These are phyloP conservation scores for Penicillium sp. DNA, from an alignment of 2,329 filamentous ascomycete genomes.

Conservation along the genomic window DNA sequence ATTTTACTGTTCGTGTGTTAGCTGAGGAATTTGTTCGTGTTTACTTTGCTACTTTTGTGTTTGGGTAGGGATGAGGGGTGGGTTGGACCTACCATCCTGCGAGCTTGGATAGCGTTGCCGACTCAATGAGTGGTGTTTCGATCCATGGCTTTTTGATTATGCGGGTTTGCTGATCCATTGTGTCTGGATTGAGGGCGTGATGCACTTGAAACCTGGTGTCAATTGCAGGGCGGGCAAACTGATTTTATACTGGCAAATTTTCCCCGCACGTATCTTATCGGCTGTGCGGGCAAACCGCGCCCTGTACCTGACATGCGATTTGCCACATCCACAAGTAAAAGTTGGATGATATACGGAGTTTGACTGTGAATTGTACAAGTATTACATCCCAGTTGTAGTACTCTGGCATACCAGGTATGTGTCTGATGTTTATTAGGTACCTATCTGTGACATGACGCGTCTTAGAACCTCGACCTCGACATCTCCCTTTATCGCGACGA, in stretches of 20 bases:
- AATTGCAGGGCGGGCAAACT: neutral
- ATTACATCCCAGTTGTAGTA: too few species aligned
- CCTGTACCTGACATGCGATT: neutral
- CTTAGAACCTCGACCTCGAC: too few species aligned
- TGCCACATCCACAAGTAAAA: neutral
- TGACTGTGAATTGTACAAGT: too few species aligned
- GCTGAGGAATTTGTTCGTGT: neutral
- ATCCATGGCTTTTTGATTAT: slow-evolving; percentile 37
- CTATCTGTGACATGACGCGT: too few species aligned
- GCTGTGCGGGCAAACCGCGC: neutral
- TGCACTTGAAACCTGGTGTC: neutral
- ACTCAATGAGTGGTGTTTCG: slow-evolving; percentile 42
- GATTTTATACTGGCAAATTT: neutral
- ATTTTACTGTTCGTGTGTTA: slow-evolving; percentile 57
- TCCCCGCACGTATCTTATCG: neutral
- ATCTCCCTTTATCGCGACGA: too few species aligned
- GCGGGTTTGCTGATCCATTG: neutral
- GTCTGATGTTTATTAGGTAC: too few species aligned
- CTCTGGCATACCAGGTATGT: too few species aligned
- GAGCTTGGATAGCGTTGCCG: slow-evolving; percentile 34
- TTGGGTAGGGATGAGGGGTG: neutral
- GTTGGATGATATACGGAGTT: neutral
- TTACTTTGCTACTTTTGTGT: neutral
- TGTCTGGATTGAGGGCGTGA: neutral
- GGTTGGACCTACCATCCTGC: slow-evolving; percentile 37